Conservation (phyloP, 75 land plant genomes). For the Picea sitchensis region DNA sequence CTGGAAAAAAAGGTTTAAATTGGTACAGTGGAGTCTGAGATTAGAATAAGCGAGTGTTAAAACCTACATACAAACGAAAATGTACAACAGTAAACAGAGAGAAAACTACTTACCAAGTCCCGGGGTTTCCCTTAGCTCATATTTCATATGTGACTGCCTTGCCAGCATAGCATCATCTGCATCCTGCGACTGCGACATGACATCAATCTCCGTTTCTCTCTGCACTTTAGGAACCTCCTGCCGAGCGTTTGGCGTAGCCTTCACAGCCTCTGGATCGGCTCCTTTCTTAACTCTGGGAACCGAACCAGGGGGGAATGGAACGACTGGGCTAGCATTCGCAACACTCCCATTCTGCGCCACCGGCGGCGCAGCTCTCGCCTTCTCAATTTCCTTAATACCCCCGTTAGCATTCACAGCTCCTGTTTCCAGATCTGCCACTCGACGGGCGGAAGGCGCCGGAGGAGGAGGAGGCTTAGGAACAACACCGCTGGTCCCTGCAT, state of each 20-base stretch:
- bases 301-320: not conserved
- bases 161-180: conserved; percentile 48
- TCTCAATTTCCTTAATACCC: conserved; percentile 10
- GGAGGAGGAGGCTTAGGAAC: conserved; percentile 14
- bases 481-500: conserved; percentile 25
- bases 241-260: not conserved
- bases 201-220: conserved; percentile 20
- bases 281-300: conserved; percentile 1
- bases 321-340: not conserved
- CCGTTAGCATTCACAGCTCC: conserved; percentile 14
- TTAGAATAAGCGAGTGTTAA: too few species aligned
- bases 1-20: too few species aligned
- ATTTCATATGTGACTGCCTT: conserved; percentile 48
- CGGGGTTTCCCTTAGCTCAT: conserved; percentile 86
- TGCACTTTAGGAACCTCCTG: not conserved
- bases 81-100: too few species aligned
- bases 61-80: too few species aligned
- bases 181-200: conserved; percentile 44
- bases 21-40: too few species aligned
- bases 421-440: conserved; percentile 36
- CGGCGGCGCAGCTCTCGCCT: conserved; percentile 5
- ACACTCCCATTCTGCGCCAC: not conserved
- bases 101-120: conserved; percentile 64
- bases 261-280: conserved; percentile 17
- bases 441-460: conserved; percentile 1